phyloP scores from a whole-genome alignment of 1,139 yeast genomes.

The Pneumocystis wakefieldiae region DNA sequence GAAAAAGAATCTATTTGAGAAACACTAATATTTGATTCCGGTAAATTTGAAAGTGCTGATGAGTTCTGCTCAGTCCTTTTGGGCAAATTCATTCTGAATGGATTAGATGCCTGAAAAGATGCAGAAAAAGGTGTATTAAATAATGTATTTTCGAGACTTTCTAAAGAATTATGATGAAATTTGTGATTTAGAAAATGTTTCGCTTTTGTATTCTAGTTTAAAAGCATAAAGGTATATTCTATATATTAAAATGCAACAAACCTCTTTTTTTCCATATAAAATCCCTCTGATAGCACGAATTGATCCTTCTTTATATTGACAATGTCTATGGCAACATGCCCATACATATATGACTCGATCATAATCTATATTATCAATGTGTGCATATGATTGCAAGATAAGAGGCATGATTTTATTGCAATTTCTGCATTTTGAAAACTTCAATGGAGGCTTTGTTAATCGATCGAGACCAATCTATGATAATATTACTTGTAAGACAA shows the following conservation, averaged over 20 bases:
- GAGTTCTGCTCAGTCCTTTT: not conserved
- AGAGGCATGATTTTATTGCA: constrained; percentile 53
- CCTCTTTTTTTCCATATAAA: constrained; percentile 38
- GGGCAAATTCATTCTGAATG: not conserved
- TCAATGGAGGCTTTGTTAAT: constrained; percentile 2
- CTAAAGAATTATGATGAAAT: not conserved
- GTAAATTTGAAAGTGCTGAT: not conserved
- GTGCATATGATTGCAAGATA: constrained; percentile 59
- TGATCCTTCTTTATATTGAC: constrained; percentile 34
- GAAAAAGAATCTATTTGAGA: not conserved
- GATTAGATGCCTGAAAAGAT: not conserved
- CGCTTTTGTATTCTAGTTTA: not conserved
- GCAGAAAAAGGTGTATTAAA: not conserved
- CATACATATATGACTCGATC: constrained; percentile 73
- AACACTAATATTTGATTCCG: not conserved
- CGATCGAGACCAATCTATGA: not conserved
- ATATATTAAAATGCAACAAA: constrained; percentile 16
- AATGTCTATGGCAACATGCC: constrained; percentile 47
- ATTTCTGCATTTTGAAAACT: constrained; percentile 35
- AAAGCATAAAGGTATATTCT: constrained; percentile 3
- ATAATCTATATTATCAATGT: constrained; percentile 47
- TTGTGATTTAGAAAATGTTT: not conserved
- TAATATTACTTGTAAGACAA: not conserved
- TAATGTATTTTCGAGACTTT: constrained; percentile 1
- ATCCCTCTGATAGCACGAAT: constrained; percentile 67